These are phyloP conservation scores for Ophiostoma ulmi DNA, from an alignment of 2,329 filamentous ascomycete genomes.

Conservation along the genomic window DNA sequence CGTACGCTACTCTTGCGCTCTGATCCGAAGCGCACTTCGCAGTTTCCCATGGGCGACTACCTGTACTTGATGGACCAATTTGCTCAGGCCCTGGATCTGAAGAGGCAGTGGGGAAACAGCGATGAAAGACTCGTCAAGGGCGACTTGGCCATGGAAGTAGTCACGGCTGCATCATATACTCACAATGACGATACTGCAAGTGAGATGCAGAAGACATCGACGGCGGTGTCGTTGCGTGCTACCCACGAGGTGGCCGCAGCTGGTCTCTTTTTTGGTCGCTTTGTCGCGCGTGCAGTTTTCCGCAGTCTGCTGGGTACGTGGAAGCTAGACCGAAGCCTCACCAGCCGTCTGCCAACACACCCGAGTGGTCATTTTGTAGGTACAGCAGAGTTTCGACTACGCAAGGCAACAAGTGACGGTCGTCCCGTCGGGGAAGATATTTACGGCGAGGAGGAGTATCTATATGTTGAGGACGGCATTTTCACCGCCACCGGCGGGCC, in stretches of 20 bases:
- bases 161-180: slow-evolving; percentile 53
- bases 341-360: slow-evolving; percentile 50
- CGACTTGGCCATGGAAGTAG: slow-evolving; percentile 46
- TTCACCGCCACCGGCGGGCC: slow-evolving; percentile 48
- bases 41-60: slow-evolving; percentile 84
- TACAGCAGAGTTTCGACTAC: slow-evolving; percentile 59
- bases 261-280: slow-evolving; percentile 43
- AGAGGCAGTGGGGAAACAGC: slow-evolving; percentile 27
- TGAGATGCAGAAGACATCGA: slow-evolving; percentile 10
- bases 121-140: slow-evolving; percentile 33
- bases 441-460: slow-evolving; percentile 51
- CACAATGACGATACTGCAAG: slow-evolving; percentile 13
- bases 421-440: slow-evolving; percentile 15
- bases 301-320: slow-evolving; percentile 65
- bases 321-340: slow-evolving; percentile 55
- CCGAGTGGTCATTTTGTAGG: slow-evolving; percentile 62
- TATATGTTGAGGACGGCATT: slow-evolving; percentile 63
- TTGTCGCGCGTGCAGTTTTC: slow-evolving; percentile 63
- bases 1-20: slow-evolving; percentile 48
- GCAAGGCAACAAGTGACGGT: slow-evolving; percentile 53
- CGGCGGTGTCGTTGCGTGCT: slow-evolving; percentile 40
- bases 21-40: slow-evolving; percentile 48
- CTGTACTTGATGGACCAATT: slow-evolving; percentile 69
- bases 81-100: slow-evolving; percentile 52
- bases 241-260: slow-evolving; percentile 41